Evolutionary conservation across 2,329 filamentous ascomycete species (phyloP), one percentile per base, ranked within the genome.

Genomic region (Graphilbum fragrans): DNA sequence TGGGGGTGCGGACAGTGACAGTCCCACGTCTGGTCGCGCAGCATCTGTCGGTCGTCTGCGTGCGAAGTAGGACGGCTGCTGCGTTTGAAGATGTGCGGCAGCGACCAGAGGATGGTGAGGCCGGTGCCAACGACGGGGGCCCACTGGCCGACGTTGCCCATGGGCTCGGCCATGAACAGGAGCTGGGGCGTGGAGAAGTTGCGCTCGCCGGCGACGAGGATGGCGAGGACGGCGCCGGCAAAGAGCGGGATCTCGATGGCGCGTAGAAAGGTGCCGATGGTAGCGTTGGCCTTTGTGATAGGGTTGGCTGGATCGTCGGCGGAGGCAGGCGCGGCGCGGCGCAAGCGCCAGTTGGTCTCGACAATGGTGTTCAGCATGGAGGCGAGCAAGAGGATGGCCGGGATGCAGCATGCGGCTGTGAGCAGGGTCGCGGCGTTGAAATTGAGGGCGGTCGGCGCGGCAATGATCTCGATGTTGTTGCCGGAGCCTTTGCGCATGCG

Each of bases 301-400:
- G 61, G 62, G 2, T 56, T 55, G 1, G 61, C 53, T 0, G 73
- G 77, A 1, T 72, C 69, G 3, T 67, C 67, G 33, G 77, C 76
- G 2, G 71, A 74, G 11, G 69, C 71, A 37, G 66, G 6, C 9
- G 19, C 5, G 7, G 18, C 19, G 35, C n/a, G 18, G 8, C 35
- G 35, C 21, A 17, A 22, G 8, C 19, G 35, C 72, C 73, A 78
- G 44, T 80, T 80, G 38, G 70, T 67, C 45, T 79, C 68, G 2
- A 79, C 55, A 5, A 82, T 79, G 50, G 77, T 80, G 47, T 74
- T 71, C 69, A 72, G 76, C 57, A 75, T 80, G 1, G 70, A 76
- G 0, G 74, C 61, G 9, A 81, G 56, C 9, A 73, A 77, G 0
- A 82, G 56, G 10, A 82, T 68, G 1, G 77, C 74, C 1, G 77